These are phyloP conservation scores for Macadamia integrifolia DNA, from an alignment of 164 flowering plant genomes.

Conservation along the genomic window DNA sequence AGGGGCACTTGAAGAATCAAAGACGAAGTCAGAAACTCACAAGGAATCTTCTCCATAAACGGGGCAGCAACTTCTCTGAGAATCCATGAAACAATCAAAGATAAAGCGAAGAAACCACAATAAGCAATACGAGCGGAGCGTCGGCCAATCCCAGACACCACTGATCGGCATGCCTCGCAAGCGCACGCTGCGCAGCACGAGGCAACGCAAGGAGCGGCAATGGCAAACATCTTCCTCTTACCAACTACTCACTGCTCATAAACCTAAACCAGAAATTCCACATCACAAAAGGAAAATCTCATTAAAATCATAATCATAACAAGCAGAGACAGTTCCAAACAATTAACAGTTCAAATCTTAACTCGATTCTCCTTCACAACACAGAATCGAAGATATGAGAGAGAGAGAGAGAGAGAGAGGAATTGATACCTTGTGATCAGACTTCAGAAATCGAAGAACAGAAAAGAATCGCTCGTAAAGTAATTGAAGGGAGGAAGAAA, in stretches of 20 bases:
- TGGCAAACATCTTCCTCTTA: constrained; percentile 73
- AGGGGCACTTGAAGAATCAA: neutral
- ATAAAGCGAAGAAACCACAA: constrained; percentile 88
- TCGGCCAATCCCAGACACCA: constrained; percentile 75
- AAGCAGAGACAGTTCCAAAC: too few species aligned
- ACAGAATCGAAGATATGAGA: too few species aligned
- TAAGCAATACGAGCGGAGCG: constrained; percentile 91
- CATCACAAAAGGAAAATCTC: neutral
- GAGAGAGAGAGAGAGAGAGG: too few species aligned
- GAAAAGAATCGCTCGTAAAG: too few species aligned
- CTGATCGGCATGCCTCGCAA: constrained; percentile 81
- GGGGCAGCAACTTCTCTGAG: constrained; percentile 96
- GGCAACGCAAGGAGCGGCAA: constrained; percentile 96
- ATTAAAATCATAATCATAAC: neutral
- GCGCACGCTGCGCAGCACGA: constrained; percentile 98
- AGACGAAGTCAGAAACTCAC: constrained; percentile 32
- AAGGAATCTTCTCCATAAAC: constrained; percentile 85
- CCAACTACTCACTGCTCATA: neutral
- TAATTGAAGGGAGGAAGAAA: too few species aligned
- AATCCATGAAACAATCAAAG: constrained; percentile 84
- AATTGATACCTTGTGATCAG: too few species aligned
- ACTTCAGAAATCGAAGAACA: too few species aligned
- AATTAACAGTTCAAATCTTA: too few species aligned
- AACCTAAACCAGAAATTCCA: neutral
- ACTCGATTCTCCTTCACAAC: too few species aligned